Conservation (phyloP, 805 yeast genomes). For the Candida gorgasii region DNA sequence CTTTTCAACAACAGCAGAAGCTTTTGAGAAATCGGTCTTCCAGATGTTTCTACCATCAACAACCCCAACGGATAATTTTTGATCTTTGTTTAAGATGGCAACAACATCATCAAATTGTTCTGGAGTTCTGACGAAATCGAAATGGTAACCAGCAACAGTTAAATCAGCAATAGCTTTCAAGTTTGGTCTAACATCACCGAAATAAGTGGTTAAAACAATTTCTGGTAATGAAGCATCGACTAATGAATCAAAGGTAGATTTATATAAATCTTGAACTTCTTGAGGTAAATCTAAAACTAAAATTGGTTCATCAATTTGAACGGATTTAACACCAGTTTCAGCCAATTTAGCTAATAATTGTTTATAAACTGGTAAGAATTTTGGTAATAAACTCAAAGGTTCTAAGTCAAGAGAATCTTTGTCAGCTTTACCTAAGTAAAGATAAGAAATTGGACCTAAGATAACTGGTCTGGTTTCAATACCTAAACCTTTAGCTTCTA, state of each 20-base stretch:
- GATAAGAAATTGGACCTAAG: constrained; percentile 94
- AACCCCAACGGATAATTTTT: constrained; percentile 92
- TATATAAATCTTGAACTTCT: constrained; percentile 80
- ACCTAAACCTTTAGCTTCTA: constrained; percentile 97
- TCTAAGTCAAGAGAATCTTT: constrained; percentile 94
- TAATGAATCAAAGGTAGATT: constrained; percentile 80
- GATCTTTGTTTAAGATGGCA: constrained; percentile 63
- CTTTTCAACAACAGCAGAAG: constrained; percentile 75
- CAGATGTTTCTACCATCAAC: constrained; percentile 99
- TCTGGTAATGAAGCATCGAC: constrained; percentile 71
- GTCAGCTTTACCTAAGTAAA: constrained; percentile 96
- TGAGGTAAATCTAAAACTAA: constrained; percentile 91
- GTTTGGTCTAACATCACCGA: constrained; percentile 99
- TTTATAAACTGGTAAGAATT: constrained; percentile 90
- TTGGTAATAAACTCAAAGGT: constrained; percentile 86
- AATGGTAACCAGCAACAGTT: constrained; percentile 95
- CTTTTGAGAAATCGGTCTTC: constrained; percentile 93
- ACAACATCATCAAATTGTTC: constrained; percentile 89
- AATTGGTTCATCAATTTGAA: constrained; percentile 97
- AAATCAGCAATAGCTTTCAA: constrained; percentile 81
- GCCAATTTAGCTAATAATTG: constrained; percentile 84
- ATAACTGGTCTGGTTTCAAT: constrained; percentile 96
- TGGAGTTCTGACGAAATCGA: constrained; percentile 94
- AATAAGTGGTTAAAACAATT: constrained; percentile 85
- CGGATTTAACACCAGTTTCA: constrained; percentile 92